Base-by-base conservation (phyloP, 1,139 yeast genomes). In the Pichia sp. region DNA sequence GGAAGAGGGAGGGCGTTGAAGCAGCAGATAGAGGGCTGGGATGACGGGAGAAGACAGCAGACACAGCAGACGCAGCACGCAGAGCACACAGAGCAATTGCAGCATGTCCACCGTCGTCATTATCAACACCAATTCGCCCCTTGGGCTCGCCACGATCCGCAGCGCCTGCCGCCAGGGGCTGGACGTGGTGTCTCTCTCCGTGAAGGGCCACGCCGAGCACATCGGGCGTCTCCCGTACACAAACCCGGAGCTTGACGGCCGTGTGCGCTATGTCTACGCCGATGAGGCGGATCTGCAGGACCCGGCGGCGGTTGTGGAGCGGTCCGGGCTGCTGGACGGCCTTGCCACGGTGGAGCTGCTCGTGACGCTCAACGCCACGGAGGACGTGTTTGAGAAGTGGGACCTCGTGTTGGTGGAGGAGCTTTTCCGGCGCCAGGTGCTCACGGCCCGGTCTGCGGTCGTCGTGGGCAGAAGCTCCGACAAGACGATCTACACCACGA, bases 191-290 rank as follows among this genome's bases (percentile, higher is more conserved):
- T 43, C 56, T 8, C n/a, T 49, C 13, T 38, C 41, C 5, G 15
- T 40, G 30, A 38, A 45, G 13, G 32, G 26, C 5, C 49, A 31
- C 8, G 30, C 13, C n/a, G 30, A 31, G 6, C 5, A 11, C 11
- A 8, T 45, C 10, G 30, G 32, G 3, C 45, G 42, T 5, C 19
- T 54, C 5, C 3, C 26, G 1, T 49, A 40, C 23, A 47, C 54
- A 4, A 57, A 57, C 42, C 60, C 60, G 3, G 60, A 57, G 42
- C 15, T 55, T 2, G 42, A 23, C 11, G 47, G 30, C 10, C 26
- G 7, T 4, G 34, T 47, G 15, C 7, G 40, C 23, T 15, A 32
- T 43, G 6, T 47, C 19, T 2, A 8, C 13, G 15, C 47, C 19
- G 29, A 32, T 13, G 8, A 26, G 13, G 45, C 30, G 8, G 36